phyloP scores from a whole-genome alignment of 768 basidiomycete species.

The Scleroderma citrinum region DNA sequence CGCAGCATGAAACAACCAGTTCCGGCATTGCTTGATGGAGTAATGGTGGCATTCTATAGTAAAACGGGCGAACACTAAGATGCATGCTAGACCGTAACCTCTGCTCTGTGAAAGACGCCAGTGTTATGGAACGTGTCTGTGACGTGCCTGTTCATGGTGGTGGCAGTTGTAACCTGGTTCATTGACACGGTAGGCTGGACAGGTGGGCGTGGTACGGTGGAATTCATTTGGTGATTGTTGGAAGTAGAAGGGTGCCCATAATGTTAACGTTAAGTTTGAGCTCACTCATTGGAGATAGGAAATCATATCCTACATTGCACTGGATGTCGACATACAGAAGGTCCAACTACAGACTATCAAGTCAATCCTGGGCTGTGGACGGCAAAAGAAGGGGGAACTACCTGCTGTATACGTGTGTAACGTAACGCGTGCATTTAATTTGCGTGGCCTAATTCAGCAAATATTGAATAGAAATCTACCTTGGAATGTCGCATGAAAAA shows the following conservation, averaged over 20 bases:
- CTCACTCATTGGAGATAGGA: neutral
- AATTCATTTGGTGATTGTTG: neutral
- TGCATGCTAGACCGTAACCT: neutral
- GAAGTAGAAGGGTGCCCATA: neutral
- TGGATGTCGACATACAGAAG: neutral
- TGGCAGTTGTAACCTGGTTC: neutral
- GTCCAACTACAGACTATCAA: neutral
- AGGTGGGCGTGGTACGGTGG: neutral
- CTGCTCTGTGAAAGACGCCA: neutral
- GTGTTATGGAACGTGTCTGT: neutral
- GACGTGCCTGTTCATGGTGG: neutral
- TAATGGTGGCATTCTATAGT: neutral
- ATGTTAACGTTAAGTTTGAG: conserved; percentile 1
- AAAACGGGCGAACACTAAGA: neutral
- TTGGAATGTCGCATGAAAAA: neutral
- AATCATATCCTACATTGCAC: neutral
- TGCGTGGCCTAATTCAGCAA: neutral
- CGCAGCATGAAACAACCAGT: neutral
- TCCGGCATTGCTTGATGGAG: neutral
- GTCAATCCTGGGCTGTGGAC: neutral
- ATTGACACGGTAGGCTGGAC: neutral
- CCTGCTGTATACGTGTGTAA: neutral
- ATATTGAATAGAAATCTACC: neutral
- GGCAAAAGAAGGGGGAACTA: neutral
- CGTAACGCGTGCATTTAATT: neutral